These are phyloP conservation scores for Spergularia bocconei DNA, from an alignment of 148 eudicot genomes.

Conservation along the genomic window DNA sequence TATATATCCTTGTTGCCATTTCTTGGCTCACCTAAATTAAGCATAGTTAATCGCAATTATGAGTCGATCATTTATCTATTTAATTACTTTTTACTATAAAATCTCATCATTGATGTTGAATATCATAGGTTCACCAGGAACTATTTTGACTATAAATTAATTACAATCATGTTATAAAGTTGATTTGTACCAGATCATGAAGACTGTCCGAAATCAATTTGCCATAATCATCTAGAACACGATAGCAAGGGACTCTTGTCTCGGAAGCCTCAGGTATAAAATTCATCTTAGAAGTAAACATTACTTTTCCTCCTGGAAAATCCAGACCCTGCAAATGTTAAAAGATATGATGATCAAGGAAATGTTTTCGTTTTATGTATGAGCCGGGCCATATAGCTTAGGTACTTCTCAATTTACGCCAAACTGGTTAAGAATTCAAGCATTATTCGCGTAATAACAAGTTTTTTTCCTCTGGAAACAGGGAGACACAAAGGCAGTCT, in stretches of 20 bases:
- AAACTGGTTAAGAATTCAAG: no score
- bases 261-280: constrained; percentile 45
- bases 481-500: no score
- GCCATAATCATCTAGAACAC: constrained; percentile 65
- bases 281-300: constrained; percentile 56
- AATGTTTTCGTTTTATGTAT: no score
- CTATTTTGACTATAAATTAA: neutral
- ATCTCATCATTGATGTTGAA: neutral
- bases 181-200: constrained; percentile 36
- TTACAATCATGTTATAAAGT: neutral
- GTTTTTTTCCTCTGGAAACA: no score
- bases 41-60: neutral
- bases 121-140: neutral
- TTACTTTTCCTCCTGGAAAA: constrained; percentile 79
- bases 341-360: no score
- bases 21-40: constrained; percentile 53
- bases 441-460: no score
- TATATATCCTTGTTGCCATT: constrained; percentile 66
- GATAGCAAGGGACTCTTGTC: constrained; percentile 72
- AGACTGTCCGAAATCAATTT: constrained; percentile 12
- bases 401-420: no score
- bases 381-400: no score
- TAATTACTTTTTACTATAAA: neutral
- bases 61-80: neutral
- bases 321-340: constrained; percentile 43